Percentiles rank a stretch among this genome's conserved stretches.
Conservation (phyloP, 2,329 filamentous ascomycete species). For the Dothistroma pini region DNA sequence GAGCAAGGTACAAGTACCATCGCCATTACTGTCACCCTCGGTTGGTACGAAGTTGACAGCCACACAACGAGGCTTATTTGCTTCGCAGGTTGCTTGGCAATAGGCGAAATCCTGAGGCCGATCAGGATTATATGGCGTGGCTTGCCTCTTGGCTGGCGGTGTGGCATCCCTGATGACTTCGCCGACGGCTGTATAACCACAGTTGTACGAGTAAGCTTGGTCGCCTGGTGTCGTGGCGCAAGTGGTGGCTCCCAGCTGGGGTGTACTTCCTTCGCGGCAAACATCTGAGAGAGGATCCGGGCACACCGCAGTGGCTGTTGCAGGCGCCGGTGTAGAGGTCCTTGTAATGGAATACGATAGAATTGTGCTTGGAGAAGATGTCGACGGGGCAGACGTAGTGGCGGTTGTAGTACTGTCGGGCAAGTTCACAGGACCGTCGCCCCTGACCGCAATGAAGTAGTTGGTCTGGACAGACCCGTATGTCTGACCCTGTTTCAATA, state of each 20-base stretch:
- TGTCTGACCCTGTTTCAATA: not conserved
- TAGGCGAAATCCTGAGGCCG: not conserved
- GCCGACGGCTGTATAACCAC: conserved; percentile 1
- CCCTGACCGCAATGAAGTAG: not conserved
- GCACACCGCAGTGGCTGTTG: not conserved
- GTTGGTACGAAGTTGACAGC: conserved; percentile 4
- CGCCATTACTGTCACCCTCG: not conserved
- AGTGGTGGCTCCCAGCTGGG: not conserved
- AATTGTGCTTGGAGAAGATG: not conserved
- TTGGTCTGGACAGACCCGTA: not conserved
- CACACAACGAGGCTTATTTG: not conserved
- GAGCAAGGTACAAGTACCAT: conserved; percentile 6
- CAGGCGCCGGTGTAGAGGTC: not conserved
- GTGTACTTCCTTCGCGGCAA: not conserved
- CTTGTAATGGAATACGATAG: not conserved
- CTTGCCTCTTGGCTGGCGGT: not conserved
- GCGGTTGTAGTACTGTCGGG: not conserved
- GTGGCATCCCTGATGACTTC: not conserved
- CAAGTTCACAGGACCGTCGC: not conserved
- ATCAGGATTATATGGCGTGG: not conserved
- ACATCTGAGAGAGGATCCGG: not conserved
- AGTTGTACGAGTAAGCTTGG: conserved; percentile 6
- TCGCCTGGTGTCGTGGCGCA: not conserved
- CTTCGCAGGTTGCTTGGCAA: conserved; percentile 6
- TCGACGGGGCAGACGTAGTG: not conserved